Conservation (phyloP, 257 asterid species). For the Coffea eugenioides region DNA sequence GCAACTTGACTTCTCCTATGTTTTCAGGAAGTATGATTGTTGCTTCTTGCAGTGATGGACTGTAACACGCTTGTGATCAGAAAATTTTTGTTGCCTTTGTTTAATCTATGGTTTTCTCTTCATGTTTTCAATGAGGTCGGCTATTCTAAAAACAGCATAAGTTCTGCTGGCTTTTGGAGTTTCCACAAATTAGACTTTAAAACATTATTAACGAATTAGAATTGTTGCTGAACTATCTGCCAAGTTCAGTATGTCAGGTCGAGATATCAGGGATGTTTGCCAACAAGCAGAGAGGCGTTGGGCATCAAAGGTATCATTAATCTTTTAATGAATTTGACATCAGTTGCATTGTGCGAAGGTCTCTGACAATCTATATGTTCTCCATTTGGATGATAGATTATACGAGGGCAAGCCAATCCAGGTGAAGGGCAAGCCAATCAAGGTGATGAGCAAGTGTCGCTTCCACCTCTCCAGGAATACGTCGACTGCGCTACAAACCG, state of each 20-base stretch:
- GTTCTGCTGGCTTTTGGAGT: background rate
- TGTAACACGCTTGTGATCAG: background rate
- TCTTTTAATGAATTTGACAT: background rate
- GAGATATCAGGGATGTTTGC: conserved; percentile 90
- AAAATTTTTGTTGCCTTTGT: background rate
- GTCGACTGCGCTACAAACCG: conserved; percentile 52
- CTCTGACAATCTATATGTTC: conserved; percentile 17
- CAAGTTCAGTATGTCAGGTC: conserved; percentile 77
- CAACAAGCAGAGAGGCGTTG: conserved; percentile 97
- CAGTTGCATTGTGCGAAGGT: background rate
- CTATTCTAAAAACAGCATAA: background rate
- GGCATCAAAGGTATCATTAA: conserved; percentile 84
- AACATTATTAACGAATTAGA: background rate
- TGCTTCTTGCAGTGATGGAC: background rate
- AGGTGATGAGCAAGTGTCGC: conserved; percentile 36
- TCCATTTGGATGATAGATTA: conserved; percentile 39
- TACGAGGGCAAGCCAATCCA: conserved; percentile 61
- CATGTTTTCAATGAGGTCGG: background rate
- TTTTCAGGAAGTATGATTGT: background rate
- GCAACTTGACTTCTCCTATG: background rate
- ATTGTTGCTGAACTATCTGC: conserved; percentile 1
- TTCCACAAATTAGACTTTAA: background rate
- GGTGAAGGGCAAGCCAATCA: conserved; percentile 42
- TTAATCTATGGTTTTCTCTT: background rate
- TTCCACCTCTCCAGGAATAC: conserved; percentile 76